These are phyloP conservation scores for Turritis glabra DNA, from an alignment of 345 rosid genomes.

Conservation along the genomic window DNA sequence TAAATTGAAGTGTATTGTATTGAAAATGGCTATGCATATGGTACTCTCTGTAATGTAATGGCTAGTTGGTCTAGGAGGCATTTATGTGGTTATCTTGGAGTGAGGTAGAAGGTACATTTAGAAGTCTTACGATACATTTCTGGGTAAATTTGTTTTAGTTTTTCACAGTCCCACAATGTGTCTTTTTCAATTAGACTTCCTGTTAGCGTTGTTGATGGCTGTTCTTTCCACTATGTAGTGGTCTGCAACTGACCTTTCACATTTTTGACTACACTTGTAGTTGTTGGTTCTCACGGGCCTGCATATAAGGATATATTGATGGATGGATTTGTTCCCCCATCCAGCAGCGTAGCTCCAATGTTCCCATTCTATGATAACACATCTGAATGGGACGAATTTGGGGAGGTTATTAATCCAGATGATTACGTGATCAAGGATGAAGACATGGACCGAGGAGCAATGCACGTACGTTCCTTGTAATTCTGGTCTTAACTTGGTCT, in stretches of 20 bases:
- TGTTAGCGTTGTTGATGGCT: not conserved
- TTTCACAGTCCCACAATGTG: slow-evolving; percentile 13
- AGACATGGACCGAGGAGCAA: slow-evolving; percentile 69
- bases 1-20: not conserved
- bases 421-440: slow-evolving; percentile 88
- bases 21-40: slow-evolving; percentile 4
- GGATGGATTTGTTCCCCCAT: slow-evolving; percentile 92
- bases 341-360: slow-evolving; percentile 87
- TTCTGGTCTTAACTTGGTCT: slow-evolving; percentile 3
- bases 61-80: slow-evolving; percentile 21
- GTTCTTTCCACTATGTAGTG: not conserved
- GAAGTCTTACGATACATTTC: slow-evolving; percentile 18
- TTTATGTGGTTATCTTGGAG: not conserved
- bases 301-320: slow-evolving; percentile 72
- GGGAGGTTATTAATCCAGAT: slow-evolving; percentile 96
- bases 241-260: slow-evolving; percentile 24
- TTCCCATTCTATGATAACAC: slow-evolving; percentile 83
- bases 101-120: slow-evolving; percentile 7
- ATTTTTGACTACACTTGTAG: slow-evolving; percentile 41
- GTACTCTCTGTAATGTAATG: slow-evolving; percentile 19
- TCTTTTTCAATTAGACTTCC: slow-evolving; percentile 3
- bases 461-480: slow-evolving; percentile 55
- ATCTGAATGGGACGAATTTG: slow-evolving; percentile 96
- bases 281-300: slow-evolving; percentile 57
- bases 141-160: not conserved